phyloP scores from a whole-genome alignment of 2,329 filamentous ascomycete species.

The Didymella exigua region DNA sequence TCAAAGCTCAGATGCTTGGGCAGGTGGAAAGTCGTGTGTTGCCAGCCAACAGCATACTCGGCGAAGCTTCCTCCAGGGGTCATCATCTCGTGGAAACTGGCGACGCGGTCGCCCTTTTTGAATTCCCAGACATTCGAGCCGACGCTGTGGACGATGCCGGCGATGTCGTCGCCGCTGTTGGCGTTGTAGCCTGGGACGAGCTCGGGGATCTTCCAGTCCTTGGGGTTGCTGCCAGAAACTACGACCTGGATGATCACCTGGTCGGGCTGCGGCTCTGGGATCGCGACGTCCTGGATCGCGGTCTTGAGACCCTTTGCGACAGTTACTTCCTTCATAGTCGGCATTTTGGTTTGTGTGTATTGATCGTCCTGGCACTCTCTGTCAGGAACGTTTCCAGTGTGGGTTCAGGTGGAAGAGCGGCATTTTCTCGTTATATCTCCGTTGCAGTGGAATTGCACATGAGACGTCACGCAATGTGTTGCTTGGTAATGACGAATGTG shows the following conservation, averaged over 20 bases:
- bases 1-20: conserved; percentile 58
- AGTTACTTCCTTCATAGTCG: conserved; percentile 51
- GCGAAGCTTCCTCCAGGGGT: conserved; percentile 61
- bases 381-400: not conserved
- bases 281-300: conserved; percentile 45
- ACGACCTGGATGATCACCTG: conserved; percentile 50
- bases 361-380: not conserved
- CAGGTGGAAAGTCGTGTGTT: conserved; percentile 63
- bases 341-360: not conserved
- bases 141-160: conserved; percentile 60
- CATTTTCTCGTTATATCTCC: not conserved
- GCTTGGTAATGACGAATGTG: conserved; percentile 18
- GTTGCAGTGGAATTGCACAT: conserved; percentile 7
- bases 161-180: conserved; percentile 63
- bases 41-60: conserved; percentile 64
- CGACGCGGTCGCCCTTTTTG: conserved; percentile 62
- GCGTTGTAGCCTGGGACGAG: conserved; percentile 22
- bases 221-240: conserved; percentile 52
- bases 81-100: conserved; percentile 62
- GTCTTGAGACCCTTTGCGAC: conserved; percentile 42
- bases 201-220: conserved; percentile 53
- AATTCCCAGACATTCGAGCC: conserved; percentile 63
- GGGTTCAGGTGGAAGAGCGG: not conserved
- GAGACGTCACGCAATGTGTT: conserved; percentile 9
- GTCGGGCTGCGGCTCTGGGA: conserved; percentile 41